A percentile compares a stretch with the other conserved stretches of the same genome.
These are phyloP conservation scores for Helichrysum umbraculigerum DNA, from an alignment of 129 eudicot genomes.

Conservation along the genomic window DNA sequence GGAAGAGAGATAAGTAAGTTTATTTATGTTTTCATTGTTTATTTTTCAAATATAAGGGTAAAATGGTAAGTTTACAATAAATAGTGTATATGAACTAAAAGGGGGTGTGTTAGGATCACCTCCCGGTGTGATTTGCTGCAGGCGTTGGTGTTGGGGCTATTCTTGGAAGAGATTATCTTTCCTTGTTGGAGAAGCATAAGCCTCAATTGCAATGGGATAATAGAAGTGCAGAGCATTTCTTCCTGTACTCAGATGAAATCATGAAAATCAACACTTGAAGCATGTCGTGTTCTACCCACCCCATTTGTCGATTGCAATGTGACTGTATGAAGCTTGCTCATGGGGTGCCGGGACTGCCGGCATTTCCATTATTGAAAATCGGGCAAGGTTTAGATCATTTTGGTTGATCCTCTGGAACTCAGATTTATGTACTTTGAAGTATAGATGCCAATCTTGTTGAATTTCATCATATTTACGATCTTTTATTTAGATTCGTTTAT, in stretches of 20 bases:
- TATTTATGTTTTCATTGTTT: neutral
- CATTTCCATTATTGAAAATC: conserved; percentile 87
- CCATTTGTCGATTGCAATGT: conserved; percentile 55
- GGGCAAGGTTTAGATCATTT: conserved; percentile 93
- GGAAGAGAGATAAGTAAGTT: too few relatives aligned
- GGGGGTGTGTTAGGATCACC: too few relatives aligned
- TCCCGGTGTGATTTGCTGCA: conserved; percentile 9
- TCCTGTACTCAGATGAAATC: conserved; percentile 70
- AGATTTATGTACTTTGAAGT: neutral
- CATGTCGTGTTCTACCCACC: conserved; percentile 89
- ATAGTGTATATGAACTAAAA: too few relatives aligned
- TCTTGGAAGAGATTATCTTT: conserved; percentile 73
- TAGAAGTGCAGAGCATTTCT: conserved; percentile 81
- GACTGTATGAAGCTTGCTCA: conserved; percentile 76
- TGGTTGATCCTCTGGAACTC: conserved; percentile 57
- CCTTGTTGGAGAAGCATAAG: conserved; percentile 72
- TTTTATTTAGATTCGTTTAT: conserved; percentile 2
- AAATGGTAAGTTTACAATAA: too few relatives aligned
- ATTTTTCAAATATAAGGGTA: too few relatives aligned
- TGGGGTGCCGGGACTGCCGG: conserved; percentile 92
- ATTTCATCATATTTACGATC: neutral
- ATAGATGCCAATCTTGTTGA: conserved; percentile 1
- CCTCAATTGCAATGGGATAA: conserved; percentile 76
- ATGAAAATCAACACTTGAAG: conserved; percentile 40
- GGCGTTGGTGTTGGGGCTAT: conserved; percentile 86